phyloP scores from a whole-genome alignment of 2,329 filamentous ascomycete genomes.

The Trichoderma arundinaceum region DNA sequence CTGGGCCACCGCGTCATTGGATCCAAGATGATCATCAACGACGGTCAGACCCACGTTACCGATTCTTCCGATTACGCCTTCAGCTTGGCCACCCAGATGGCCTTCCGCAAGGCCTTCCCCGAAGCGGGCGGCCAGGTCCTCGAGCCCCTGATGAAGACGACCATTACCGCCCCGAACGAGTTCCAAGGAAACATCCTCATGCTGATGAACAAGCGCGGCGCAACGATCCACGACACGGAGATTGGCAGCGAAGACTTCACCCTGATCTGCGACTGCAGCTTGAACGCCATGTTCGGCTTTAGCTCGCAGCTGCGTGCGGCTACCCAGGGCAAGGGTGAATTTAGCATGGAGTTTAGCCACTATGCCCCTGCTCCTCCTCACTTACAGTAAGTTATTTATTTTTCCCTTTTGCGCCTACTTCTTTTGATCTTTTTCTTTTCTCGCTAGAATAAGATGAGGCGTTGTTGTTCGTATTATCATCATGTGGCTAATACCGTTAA shows the following conservation, averaged over 20 bases:
- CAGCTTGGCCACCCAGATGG: constrained; percentile 91
- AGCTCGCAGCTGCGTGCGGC: constrained; percentile 87
- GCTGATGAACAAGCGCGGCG: constrained; percentile 94
- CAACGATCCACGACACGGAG: constrained; percentile 93
- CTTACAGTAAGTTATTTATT: constrained; percentile 77
- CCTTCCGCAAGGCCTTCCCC: constrained; percentile 91
- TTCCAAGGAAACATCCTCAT: constrained; percentile 97
- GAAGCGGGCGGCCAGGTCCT: constrained; percentile 82
- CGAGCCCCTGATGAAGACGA: constrained; percentile 98
- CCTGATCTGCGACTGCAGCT: constrained; percentile 84
- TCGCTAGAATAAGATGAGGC: background rate
- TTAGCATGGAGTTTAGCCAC: constrained; percentile 98
- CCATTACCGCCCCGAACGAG: constrained; percentile 92
- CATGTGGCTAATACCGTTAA: constrained; percentile 27
- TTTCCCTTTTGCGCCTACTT: background rate
- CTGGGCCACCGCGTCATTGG: constrained; percentile 94
- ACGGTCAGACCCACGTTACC: constrained; percentile 95
- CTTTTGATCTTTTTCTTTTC: background rate
- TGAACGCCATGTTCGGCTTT: constrained; percentile 99
- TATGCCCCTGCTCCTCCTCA: constrained; percentile 87
- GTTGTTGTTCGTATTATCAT: background rate
- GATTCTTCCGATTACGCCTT: constrained; percentile 98
- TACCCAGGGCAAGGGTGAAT: constrained; percentile 98
- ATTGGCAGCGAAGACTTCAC: constrained; percentile 94
- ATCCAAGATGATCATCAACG: constrained; percentile 87